Evolutionary conservation across 2,329 filamentous ascomycete genomes (phyloP).

Genomic region (Tolypocladium paradoxum): DNA sequence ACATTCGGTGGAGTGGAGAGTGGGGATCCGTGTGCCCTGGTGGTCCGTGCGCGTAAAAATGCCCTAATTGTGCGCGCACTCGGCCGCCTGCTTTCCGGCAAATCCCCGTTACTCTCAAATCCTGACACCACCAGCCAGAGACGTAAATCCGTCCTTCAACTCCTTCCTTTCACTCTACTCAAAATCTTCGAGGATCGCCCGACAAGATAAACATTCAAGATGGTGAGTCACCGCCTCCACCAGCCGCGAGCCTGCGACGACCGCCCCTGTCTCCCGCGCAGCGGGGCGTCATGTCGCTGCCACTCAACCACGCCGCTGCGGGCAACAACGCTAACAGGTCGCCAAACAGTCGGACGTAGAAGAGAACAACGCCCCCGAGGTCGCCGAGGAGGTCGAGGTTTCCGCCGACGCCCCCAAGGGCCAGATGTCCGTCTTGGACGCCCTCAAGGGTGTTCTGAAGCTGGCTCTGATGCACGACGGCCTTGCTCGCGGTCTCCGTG

Average conservation of each 20-base stretch:
- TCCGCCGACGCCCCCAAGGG: slow-evolving; percentile 83
- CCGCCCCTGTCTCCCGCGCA: too few relatives aligned
- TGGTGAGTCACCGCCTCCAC: slow-evolving; percentile 36
- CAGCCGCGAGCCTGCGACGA: neutral
- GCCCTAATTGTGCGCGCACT: slow-evolving; percentile 29
- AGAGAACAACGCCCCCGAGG: slow-evolving; percentile 87
- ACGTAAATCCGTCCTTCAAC: slow-evolving; percentile 13
- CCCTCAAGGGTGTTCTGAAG: slow-evolving; percentile 97
- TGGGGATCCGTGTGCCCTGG: slow-evolving; percentile 24
- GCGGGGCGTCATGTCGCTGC: neutral
- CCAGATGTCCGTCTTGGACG: slow-evolving; percentile 96
- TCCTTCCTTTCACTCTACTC: slow-evolving; percentile 21
- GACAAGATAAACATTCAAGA: slow-evolving; percentile 48
- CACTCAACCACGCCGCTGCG: neutral
- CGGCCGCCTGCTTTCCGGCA: slow-evolving; percentile 22
- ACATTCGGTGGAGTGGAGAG: neutral
- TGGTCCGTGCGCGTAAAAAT: slow-evolving; percentile 32
- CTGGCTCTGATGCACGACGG: slow-evolving; percentile 99
- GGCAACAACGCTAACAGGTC: slow-evolving; percentile 5
- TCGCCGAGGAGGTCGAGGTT: slow-evolving; percentile 85
- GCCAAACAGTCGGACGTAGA: slow-evolving; percentile 91
- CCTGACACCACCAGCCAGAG: slow-evolving; percentile 19
- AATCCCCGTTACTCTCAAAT: slow-evolving; percentile 22
- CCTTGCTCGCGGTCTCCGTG: slow-evolving; percentile 93
- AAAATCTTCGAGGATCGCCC: slow-evolving; percentile 59